Conservation (phyloP, 169 alveolate species). For the Condylostoma magnum region DNA sequence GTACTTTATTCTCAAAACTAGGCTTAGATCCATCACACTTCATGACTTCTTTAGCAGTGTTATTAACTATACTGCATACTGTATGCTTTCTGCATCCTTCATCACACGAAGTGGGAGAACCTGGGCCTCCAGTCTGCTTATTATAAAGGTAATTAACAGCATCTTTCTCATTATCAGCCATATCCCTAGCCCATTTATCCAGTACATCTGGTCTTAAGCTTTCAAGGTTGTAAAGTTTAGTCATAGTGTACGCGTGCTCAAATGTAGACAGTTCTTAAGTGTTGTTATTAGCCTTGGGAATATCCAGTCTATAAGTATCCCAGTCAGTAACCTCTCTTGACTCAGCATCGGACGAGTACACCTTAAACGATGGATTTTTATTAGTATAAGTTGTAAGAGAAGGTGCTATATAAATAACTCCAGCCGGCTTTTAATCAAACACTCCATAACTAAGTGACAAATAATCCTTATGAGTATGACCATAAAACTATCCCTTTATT, state of each 20-base stretch:
- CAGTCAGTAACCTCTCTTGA: conserved; percentile 12
- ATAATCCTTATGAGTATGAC: conserved; percentile 21
- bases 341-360: conserved; percentile 54
- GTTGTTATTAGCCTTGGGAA: conserved; percentile 1
- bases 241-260: conserved; percentile 6
- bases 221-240: not conserved
- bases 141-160: not conserved
- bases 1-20: not conserved
- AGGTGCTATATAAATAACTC: conserved; percentile 45
- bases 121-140: conserved; percentile 7
- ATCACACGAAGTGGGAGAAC: conserved; percentile 15
- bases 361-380: conserved; percentile 66
- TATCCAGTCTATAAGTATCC: conserved; percentile 4
- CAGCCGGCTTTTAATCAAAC: conserved; percentile 36
- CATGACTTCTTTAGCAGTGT: not conserved
- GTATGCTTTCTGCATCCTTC: not conserved
- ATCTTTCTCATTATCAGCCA: not conserved
- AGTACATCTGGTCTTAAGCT: not conserved
- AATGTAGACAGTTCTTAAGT: not conserved
- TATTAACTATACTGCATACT: not conserved
- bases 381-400: conserved; percentile 64
- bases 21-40: not conserved
- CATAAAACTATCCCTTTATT: conserved; percentile 1
- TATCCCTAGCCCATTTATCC: not conserved
- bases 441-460: conserved; percentile 16